phyloP scores from a whole-genome alignment of 1,139 yeast genomes.

The Zhuliangozyma blackwelliae region DNA sequence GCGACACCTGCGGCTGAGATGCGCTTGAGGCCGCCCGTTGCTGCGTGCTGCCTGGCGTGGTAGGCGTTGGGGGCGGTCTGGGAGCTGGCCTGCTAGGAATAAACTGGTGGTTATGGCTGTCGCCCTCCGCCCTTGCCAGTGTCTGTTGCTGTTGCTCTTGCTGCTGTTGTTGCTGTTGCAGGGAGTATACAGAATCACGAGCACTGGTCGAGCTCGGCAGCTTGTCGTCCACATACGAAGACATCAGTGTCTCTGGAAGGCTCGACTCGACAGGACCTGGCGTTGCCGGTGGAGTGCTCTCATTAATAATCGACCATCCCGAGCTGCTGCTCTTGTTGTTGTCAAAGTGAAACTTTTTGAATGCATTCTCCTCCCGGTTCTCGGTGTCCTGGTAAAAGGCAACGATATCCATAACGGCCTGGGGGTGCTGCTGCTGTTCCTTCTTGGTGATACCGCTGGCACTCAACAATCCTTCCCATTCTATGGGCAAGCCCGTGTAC shows the following conservation, averaged over 20 bases:
- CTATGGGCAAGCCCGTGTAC: slow-evolving; percentile 85
- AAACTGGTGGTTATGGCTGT: slow-evolving; percentile 39
- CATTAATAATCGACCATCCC: slow-evolving; percentile 12
- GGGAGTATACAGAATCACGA: too few relatives aligned
- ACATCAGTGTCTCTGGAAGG: slow-evolving; percentile 13
- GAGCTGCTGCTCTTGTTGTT: slow-evolving; percentile 16
- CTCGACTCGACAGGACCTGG: slow-evolving; percentile 16
- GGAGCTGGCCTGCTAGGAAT: slow-evolving; percentile 73
- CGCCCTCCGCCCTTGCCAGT: too few relatives aligned
- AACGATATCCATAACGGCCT: slow-evolving; percentile 90
- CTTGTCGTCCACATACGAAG: slow-evolving; percentile 3
- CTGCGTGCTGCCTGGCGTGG: not conserved
- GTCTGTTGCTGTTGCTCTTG: too few relatives aligned
- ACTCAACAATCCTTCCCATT: slow-evolving; percentile 80
- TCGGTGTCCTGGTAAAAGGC: slow-evolving; percentile 76
- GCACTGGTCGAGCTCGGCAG: not conserved
- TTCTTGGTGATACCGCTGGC: slow-evolving; percentile 82
- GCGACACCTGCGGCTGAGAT: slow-evolving; percentile 5
- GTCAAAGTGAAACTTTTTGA: slow-evolving; percentile 61
- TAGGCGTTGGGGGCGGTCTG: slow-evolving; percentile 36
- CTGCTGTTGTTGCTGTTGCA: too few relatives aligned
- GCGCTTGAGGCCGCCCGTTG: not conserved
- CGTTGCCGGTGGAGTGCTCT: slow-evolving; percentile 26
- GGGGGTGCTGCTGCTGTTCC: slow-evolving; percentile 89
- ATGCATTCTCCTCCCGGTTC: slow-evolving; percentile 65